A percentile compares a stretch with the other conserved stretches of the same genome.
phyloP scores from a whole-genome alignment of 2,329 filamentous ascomycete genomes.

The Talaromyces sp. region DNA sequence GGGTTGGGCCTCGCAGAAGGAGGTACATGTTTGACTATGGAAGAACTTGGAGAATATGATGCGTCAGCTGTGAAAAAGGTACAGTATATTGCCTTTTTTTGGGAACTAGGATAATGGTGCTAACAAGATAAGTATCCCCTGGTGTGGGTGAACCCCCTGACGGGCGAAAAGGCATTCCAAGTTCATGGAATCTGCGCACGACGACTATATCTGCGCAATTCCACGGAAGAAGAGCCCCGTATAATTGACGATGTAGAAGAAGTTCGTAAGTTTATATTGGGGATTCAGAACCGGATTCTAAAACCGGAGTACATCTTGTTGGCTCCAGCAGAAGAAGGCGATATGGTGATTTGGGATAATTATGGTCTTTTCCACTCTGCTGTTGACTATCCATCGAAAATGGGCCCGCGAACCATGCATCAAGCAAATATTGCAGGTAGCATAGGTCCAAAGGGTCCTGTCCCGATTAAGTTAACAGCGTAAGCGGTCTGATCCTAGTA shows the following conservation, averaged over 20 bases:
- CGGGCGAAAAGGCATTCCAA: constrained; percentile 39
- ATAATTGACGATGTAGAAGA: constrained; percentile 6
- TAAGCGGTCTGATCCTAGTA: not conserved
- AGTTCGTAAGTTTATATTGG: not conserved
- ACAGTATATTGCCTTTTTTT: not conserved
- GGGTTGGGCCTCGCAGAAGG: constrained; percentile 32
- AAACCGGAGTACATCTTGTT: constrained; percentile 38
- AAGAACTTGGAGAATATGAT: constrained; percentile 8
- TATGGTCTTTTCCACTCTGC: constrained; percentile 40
- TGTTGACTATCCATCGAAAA: constrained; percentile 38
- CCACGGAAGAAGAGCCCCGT: not conserved
- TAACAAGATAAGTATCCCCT: constrained; percentile 33
- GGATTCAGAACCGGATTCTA: constrained; percentile 5
- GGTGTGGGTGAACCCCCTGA: constrained; percentile 43
- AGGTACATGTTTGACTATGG: not conserved
- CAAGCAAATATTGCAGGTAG: constrained; percentile 41
- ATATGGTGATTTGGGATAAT: constrained; percentile 44
- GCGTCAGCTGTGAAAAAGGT: constrained; percentile 6
- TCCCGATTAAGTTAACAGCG: constrained; percentile 9
- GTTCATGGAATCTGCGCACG: constrained; percentile 39
- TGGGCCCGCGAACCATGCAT: constrained; percentile 41
- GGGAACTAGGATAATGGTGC: not conserved
- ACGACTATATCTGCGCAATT: constrained; percentile 19
- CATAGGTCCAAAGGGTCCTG: constrained; percentile 21
- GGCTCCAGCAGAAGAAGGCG: constrained; percentile 38